phyloP scores from a whole-genome alignment of 73 alveolate genomes.

The Paramecium pentaurelia region DNA sequence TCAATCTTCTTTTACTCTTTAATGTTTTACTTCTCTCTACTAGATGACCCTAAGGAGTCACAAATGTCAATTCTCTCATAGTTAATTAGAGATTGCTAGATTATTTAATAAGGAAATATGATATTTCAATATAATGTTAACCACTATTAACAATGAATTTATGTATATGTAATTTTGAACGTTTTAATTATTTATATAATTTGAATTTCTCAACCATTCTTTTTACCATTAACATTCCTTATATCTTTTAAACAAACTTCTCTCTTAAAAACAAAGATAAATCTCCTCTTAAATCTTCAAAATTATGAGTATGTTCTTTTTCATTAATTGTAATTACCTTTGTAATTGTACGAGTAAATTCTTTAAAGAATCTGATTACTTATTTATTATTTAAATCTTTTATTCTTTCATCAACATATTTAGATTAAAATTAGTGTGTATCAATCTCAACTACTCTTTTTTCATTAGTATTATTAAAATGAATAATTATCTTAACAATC shows the following conservation, averaged over 20 bases:
- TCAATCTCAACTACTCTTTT: neutral
- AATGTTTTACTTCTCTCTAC: neutral
- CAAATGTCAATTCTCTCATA: conserved; percentile 5
- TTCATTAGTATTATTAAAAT: neutral
- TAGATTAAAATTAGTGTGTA: neutral
- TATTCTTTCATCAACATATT: neutral
- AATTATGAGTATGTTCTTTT: neutral
- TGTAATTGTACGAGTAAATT: neutral
- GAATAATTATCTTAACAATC: neutral
- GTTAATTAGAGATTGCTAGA: neutral
- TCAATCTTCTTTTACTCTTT: neutral
- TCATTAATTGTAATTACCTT: neutral
- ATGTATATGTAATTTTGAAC: neutral
- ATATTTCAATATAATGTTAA: neutral
- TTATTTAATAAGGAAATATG: neutral
- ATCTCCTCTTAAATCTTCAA: neutral
- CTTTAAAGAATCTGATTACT: neutral
- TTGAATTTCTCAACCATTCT: conserved; percentile 6
- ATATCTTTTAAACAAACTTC: neutral
- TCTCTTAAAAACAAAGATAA: neutral
- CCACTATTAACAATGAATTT: neutral
- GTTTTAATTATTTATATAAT: conserved; percentile 1
- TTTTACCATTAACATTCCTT: conserved; percentile 1
- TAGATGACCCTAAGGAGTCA: conserved; percentile 10
- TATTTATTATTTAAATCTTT: neutral